A percentile compares a stretch with the other conserved stretches of the same genome.
phyloP scores from a whole-genome alignment of 345 rosid genomes.

The Dovyalis caffra region DNA sequence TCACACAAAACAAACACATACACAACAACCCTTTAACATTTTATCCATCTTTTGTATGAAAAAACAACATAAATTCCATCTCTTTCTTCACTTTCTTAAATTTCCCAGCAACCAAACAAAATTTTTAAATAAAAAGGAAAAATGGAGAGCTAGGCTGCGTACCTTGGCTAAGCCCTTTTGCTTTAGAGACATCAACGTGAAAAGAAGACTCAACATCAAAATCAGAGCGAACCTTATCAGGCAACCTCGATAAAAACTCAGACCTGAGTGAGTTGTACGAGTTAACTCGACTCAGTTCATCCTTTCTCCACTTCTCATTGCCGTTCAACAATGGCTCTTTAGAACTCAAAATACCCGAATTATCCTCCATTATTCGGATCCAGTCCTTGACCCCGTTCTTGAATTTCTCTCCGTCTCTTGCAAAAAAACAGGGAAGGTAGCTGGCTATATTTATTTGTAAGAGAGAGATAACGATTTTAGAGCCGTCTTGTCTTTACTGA shows the following conservation, averaged over 20 bases:
- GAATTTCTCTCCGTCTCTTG: background rate
- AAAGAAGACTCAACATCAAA: conserved; percentile 55
- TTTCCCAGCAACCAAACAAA: background rate
- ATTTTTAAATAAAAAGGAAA: background rate
- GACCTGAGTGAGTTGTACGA: conserved; percentile 41
- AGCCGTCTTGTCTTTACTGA: background rate
- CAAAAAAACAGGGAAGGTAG: background rate
- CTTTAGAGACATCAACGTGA: conserved; percentile 49
- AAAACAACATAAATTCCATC: background rate
- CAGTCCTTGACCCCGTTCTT: background rate
- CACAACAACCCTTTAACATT: background rate
- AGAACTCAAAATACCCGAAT: conserved; percentile 2
- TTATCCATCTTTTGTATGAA: background rate
- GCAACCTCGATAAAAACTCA: conserved; percentile 59
- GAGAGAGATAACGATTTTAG: background rate
- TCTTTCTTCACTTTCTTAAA: background rate
- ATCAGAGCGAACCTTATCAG: conserved; percentile 55
- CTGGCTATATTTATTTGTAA: too few species aligned
- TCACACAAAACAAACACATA: background rate
- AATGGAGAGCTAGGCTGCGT: background rate
- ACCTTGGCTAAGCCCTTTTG: conserved; percentile 54
- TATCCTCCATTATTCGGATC: conserved; percentile 15
- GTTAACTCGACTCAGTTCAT: conserved; percentile 23
- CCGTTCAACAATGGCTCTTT: conserved; percentile 32
- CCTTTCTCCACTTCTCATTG: conserved; percentile 14